A percentile compares a stretch with the other conserved stretches of the same genome.
phyloP scores from a whole-genome alignment of 2,329 filamentous ascomycete species.

The Penicillium sp. region DNA sequence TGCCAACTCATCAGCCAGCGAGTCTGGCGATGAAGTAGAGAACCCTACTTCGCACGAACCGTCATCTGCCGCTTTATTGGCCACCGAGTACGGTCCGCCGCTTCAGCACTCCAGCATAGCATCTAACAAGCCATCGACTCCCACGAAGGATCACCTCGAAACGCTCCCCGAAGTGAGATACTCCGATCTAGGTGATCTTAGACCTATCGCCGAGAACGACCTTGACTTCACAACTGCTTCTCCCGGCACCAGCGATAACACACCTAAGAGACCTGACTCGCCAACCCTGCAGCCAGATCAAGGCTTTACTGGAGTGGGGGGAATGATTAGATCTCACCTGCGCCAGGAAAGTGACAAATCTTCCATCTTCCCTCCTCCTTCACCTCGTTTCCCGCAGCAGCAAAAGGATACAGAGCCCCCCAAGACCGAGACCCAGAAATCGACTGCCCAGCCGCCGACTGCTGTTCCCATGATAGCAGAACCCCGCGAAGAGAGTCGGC shows the following conservation, averaged over 20 bases:
- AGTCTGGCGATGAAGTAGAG: constrained; percentile 40
- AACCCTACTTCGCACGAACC: constrained; percentile 26
- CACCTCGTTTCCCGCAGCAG: constrained; percentile 38
- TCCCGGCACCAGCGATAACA: constrained; percentile 7
- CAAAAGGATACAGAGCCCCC: constrained; percentile 28
- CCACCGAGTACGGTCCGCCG: constrained; percentile 39
- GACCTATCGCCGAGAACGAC: constrained; percentile 42
- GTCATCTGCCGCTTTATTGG: constrained; percentile 26
- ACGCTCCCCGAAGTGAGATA: constrained; percentile 38
- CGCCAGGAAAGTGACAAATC: constrained; percentile 78
- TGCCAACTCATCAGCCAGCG: constrained; percentile 38
- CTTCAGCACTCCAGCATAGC: constrained; percentile 38
- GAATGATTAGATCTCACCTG: constrained; percentile 80
- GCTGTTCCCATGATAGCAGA: constrained; percentile 1
- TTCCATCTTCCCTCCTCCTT: constrained; percentile 65
- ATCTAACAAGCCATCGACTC: constrained; percentile 30
- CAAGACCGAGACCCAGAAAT: background rate
- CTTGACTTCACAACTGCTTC: constrained; percentile 10
- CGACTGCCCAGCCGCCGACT: background rate
- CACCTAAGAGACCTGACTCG: constrained; percentile 58
- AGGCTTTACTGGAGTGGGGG: constrained; percentile 62
- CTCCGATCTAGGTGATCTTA: constrained; percentile 42
- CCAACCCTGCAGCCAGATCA: constrained; percentile 66
- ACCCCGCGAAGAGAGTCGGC: background rate
- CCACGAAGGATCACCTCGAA: constrained; percentile 32